phyloP scores from a whole-genome alignment of 306 rosid species.

The Castanea sativa region DNA sequence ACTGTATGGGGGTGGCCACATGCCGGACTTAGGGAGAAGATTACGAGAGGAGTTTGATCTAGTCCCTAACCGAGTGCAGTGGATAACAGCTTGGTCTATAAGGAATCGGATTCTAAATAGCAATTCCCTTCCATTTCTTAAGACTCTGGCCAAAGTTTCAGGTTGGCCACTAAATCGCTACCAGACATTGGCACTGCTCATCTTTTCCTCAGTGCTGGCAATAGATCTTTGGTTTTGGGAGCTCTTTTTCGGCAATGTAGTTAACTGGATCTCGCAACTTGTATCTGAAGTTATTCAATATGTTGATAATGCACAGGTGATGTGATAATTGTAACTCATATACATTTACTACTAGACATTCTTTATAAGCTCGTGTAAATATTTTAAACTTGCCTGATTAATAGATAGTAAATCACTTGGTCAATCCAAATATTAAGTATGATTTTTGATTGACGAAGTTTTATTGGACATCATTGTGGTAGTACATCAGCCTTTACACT shows the following conservation, averaged over 20 bases:
- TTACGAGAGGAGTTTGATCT: slow-evolving; percentile 81
- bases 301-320: slow-evolving; percentile 47
- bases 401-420: background rate
- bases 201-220: slow-evolving; percentile 82
- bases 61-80: slow-evolving; percentile 59
- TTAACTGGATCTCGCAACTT: slow-evolving; percentile 55
- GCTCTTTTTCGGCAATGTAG: slow-evolving; percentile 73
- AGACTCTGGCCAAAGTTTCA: slow-evolving; percentile 64
- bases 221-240: slow-evolving; percentile 97
- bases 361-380: slow-evolving; percentile 31
- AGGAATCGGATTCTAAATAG: slow-evolving; percentile 46
- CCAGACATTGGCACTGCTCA: slow-evolving; percentile 89
- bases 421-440: background rate
- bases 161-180: slow-evolving; percentile 99
- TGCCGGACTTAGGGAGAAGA: slow-evolving; percentile 93
- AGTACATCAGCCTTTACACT: too few species aligned
- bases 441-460: background rate
- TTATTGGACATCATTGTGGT: too few species aligned
- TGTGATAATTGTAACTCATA: slow-evolving; percentile 31
- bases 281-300: slow-evolving; percentile 41
- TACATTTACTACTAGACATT: slow-evolving; percentile 13
- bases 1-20: slow-evolving; percentile 98
- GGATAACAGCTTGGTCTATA: slow-evolving; percentile 94
- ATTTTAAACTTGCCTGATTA: slow-evolving; percentile 7
- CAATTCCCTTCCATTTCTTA: slow-evolving; percentile 77